Percentiles rank a stretch among this genome's conserved stretches.
These are phyloP conservation scores for Ceratopteris richardii DNA, from an alignment of 75 land plant genomes.

Conservation along the genomic window DNA sequence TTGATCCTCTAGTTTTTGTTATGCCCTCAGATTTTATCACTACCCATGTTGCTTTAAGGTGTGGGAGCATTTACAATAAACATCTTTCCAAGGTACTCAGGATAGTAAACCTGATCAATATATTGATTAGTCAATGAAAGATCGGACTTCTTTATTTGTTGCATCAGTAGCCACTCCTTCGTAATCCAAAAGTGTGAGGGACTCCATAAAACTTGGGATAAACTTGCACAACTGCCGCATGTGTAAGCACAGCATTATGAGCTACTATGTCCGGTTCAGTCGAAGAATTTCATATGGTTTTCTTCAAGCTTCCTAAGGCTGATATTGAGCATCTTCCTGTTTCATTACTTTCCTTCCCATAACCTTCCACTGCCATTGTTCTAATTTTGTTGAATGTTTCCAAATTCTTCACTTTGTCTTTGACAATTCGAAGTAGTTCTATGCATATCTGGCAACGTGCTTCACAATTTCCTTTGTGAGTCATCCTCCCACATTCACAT, in stretches of 20 bases:
- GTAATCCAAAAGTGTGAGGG: too few species aligned
- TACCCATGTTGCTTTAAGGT: too few species aligned
- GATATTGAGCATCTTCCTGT: constrained; percentile 6
- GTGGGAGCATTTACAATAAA: too few species aligned
- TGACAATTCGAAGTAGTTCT: constrained; percentile 44
- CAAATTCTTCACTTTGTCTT: constrained; percentile 62
- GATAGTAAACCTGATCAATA: too few species aligned
- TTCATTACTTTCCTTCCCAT: constrained; percentile 6
- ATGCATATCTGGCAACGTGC: constrained; percentile 38
- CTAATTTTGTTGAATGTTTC: constrained; percentile 29
- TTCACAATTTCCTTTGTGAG: constrained; percentile 14
- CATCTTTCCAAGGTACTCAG: too few species aligned
- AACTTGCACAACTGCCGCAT: constrained; percentile 18
- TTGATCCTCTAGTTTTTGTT: too few species aligned
- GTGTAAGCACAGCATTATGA: constrained; percentile 23
- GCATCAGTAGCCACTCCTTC: too few species aligned
- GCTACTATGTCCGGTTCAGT: constrained; percentile 15
- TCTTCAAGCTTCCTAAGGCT: not conserved
- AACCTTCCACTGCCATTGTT: not conserved
- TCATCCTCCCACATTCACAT: constrained; percentile 11
- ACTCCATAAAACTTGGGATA: constrained; percentile 15
- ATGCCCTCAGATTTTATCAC: too few species aligned
- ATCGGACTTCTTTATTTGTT: too few species aligned
- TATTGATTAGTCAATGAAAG: too few species aligned
- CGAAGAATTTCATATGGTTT: not conserved